Evolutionary conservation across 106 monocot species (phyloP).

Genomic region (Dioscorea dumetorum): DNA sequence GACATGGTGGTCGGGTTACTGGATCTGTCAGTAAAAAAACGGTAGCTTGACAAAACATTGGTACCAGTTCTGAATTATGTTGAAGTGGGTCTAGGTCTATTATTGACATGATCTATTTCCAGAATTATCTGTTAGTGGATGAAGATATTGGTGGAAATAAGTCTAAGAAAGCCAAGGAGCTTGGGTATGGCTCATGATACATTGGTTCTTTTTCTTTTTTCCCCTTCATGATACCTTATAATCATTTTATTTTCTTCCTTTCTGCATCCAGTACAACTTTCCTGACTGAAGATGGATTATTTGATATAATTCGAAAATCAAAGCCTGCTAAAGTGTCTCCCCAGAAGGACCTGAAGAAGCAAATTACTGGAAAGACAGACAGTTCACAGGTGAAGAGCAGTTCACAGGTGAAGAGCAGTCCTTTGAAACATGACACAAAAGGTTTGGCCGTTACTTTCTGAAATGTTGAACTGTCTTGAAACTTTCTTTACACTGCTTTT

Average conservation of each 20-base stretch:
- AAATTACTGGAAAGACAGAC: slow-evolving; percentile 21
- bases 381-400: slow-evolving; percentile 30
- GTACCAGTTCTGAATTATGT: not conserved
- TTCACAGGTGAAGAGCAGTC: too few relatives aligned
- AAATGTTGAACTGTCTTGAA: too few relatives aligned
- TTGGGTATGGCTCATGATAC: slow-evolving; percentile 39
- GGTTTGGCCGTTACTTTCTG: slow-evolving; percentile 16
- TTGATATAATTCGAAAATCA: slow-evolving; percentile 92
- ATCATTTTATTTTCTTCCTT: not conserved
- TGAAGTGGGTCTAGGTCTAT: slow-evolving; percentile 4
- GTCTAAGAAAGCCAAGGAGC: slow-evolving; percentile 77
- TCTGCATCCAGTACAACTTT: slow-evolving; percentile 48
- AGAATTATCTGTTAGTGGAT: slow-evolving; percentile 92
- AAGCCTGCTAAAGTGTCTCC: slow-evolving; percentile 55
- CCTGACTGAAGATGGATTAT: slow-evolving; percentile 92
- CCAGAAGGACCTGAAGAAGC: slow-evolving; percentile 29
- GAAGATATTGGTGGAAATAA: slow-evolving; percentile 98
- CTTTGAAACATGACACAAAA: slow-evolving; percentile 32
- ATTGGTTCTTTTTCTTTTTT: not conserved
- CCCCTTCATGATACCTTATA: not conserved
- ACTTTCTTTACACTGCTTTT: too few relatives aligned
- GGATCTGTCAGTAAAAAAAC: slow-evolving; percentile 96
- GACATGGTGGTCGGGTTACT: slow-evolving; percentile 89
- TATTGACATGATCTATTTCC: slow-evolving; percentile 1
- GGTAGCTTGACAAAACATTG: slow-evolving; percentile 24